These are phyloP conservation scores for Fusarium dimerum DNA, from an alignment of 2,329 filamentous ascomycete species.

Conservation along the genomic window DNA sequence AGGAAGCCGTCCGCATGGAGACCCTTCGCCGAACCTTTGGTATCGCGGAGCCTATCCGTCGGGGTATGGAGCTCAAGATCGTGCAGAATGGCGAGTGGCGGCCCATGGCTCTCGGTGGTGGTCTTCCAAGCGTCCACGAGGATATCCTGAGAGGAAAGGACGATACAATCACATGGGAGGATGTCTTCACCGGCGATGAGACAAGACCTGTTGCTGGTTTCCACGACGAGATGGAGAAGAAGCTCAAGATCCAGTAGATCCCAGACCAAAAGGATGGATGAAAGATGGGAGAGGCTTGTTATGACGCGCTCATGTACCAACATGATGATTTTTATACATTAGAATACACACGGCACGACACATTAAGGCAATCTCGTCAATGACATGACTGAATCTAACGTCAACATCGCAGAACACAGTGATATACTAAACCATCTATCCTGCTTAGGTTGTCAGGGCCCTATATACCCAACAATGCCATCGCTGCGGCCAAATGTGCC, in stretches of 20 bases:
- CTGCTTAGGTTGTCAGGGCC: conserved; percentile 8
- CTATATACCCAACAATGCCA: conserved; percentile 31
- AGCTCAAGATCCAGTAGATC: conserved; percentile 69
- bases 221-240: conserved; percentile 92
- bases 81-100: conserved; percentile 78
- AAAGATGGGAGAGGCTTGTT: conserved; percentile 1
- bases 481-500: conserved; percentile 28
- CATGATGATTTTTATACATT: conserved; percentile 12
- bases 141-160: conserved; percentile 86
- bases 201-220: conserved; percentile 69
- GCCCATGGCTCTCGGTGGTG: conserved; percentile 66
- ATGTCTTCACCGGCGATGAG: conserved; percentile 83
- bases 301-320: conserved; percentile 15
- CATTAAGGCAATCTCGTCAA: background rate
- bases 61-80: conserved; percentile 95
- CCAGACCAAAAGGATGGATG: background rate
- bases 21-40: conserved; percentile 84
- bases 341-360: conserved; percentile 14
- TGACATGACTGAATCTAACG: background rate
- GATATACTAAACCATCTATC: conserved; percentile 18
- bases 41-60: conserved; percentile 86
- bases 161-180: conserved; percentile 83
- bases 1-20: conserved; percentile 86
- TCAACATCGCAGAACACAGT: conserved; percentile 4
- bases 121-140: conserved; percentile 72